Conservation (phyloP, 2,329 filamentous ascomycete genomes). For the Cladophialophora yegresii region DNA sequence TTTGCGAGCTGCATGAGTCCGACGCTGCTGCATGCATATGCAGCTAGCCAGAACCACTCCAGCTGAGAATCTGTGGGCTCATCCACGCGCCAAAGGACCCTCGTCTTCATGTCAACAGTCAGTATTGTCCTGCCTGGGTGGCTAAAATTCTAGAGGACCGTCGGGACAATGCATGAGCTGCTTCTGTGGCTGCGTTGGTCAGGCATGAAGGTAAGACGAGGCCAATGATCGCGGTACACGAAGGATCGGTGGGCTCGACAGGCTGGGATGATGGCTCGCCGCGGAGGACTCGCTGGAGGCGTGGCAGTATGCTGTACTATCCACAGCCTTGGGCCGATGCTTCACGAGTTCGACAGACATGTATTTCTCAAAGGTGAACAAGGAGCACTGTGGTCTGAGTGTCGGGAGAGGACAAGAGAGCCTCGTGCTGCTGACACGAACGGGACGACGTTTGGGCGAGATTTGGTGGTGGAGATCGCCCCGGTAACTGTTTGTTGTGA, state of each 20-base stretch:
- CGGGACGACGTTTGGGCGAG: background rate
- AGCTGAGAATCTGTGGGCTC: conserved; percentile 22
- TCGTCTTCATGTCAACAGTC: conserved; percentile 8
- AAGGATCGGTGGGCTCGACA: conserved; percentile 4
- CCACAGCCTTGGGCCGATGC: background rate
- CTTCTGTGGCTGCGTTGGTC: conserved; percentile 17
- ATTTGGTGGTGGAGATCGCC: background rate
- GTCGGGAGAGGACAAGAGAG: background rate
- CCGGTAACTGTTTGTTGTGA: conserved; percentile 7
- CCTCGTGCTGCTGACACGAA: background rate
- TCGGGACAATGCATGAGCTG: conserved; percentile 4
- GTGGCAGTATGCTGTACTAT: background rate
- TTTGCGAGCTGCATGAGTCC: conserved; percentile 21
- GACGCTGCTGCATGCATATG: conserved; percentile 18
- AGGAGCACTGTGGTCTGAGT: too few relatives aligned
- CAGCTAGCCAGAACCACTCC: conserved; percentile 11
- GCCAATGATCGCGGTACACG: conserved; percentile 24
- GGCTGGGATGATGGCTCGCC: background rate
- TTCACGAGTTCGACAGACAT: background rate
- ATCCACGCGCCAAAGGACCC: conserved; percentile 11
- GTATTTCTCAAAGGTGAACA: background rate
- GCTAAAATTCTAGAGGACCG: background rate
- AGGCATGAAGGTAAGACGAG: conserved; percentile 19
- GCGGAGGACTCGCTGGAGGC: background rate
- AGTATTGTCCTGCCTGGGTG: background rate